phyloP scores from a whole-genome alignment of 2,329 filamentous ascomycete genomes.

The Exophiala dermatitidis region DNA sequence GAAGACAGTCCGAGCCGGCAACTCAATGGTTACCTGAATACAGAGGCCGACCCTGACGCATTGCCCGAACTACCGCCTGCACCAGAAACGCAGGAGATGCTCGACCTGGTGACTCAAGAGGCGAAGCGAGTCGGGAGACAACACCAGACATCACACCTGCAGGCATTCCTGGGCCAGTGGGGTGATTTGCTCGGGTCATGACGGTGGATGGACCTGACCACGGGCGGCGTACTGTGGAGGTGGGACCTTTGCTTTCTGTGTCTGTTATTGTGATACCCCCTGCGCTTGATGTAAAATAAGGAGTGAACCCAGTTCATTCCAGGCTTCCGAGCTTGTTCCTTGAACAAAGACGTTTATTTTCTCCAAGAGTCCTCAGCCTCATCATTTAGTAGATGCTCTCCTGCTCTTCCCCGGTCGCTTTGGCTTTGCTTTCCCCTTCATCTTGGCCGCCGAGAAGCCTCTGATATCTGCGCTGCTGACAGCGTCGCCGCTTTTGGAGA shows the following conservation, averaged over 20 bases:
- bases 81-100: constrained; percentile 27
- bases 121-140: constrained; percentile 26
- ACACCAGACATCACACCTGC: constrained; percentile 24
- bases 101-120: constrained; percentile 24
- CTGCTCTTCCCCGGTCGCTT: constrained; percentile 48
- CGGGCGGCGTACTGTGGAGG: constrained; percentile 2
- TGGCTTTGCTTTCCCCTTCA: constrained; percentile 47
- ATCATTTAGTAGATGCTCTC: constrained; percentile 32
- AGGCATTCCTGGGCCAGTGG: constrained; percentile 25
- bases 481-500: constrained; percentile 85
- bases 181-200: constrained; percentile 6
- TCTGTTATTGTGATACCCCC: constrained; percentile 22
- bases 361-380: background rate
- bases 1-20: constrained; percentile 27
- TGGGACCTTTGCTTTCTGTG: constrained; percentile 8
- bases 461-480: constrained; percentile 71
- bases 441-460: constrained; percentile 73
- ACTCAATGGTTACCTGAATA: constrained; percentile 25
- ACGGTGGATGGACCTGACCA: background rate
- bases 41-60: constrained; percentile 7
- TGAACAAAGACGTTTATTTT: background rate
- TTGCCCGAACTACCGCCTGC: constrained; percentile 25
- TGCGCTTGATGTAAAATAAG: constrained; percentile 7
- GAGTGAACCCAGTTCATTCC: background rate
- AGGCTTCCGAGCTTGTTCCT: background rate